These are phyloP conservation scores for Stellera chamaejasme DNA, from an alignment of 345 rosid species.

Conservation along the genomic window DNA sequence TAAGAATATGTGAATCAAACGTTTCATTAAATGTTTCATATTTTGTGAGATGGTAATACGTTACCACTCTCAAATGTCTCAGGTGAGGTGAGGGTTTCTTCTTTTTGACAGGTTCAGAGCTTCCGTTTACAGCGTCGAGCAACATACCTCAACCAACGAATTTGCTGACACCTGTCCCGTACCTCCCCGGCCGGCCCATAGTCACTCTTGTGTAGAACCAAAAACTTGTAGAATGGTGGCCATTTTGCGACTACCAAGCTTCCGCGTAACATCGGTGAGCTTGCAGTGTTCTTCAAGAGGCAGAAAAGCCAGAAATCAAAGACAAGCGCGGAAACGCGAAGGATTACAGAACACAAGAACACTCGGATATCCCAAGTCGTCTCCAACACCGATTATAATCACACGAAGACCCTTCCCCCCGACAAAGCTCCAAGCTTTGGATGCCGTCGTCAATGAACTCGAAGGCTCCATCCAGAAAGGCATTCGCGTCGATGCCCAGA, in stretches of 20 bases:
- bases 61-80: too few species aligned
- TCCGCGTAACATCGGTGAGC: not conserved
- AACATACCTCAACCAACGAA: too few species aligned
- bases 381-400: slow-evolving; percentile 50
- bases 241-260: slow-evolving; percentile 19
- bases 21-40: too few species aligned
- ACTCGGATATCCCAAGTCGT: slow-evolving; percentile 33
- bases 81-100: too few species aligned
- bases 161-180: too few species aligned
- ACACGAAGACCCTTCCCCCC: slow-evolving; percentile 20
- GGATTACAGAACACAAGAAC: slow-evolving; percentile 18
- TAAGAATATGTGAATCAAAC: too few species aligned
- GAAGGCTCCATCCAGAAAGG: slow-evolving; percentile 45
- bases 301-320: slow-evolving; percentile 30
- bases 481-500: slow-evolving; percentile 43
- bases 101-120: too few species aligned
- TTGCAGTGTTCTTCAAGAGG: slow-evolving; percentile 22
- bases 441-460: slow-evolving; percentile 44
- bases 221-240: slow-evolving; percentile 20
- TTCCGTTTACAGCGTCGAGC: too few species aligned
- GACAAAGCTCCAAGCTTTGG: slow-evolving; percentile 55
- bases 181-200: too few species aligned
- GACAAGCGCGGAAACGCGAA: slow-evolving; percentile 8
- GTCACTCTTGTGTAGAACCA: too few species aligned
- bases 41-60: too few species aligned